phyloP scores from a whole-genome alignment of 495 filamentous ascomycete genomes.

The Annulohypoxylon maeteangense region DNA sequence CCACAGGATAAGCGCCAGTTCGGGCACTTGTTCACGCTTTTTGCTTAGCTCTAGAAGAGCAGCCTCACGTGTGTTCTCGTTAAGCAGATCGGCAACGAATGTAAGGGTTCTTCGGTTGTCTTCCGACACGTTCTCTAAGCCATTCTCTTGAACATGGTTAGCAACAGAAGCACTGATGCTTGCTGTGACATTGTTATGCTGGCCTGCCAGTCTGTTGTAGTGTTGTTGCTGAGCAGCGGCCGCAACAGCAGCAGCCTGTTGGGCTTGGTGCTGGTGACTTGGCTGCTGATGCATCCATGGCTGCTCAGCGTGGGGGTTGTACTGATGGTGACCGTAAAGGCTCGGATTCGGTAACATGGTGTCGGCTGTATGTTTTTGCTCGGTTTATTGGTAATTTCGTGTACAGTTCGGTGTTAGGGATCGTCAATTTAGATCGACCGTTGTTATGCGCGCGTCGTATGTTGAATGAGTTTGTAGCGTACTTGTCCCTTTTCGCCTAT shows the following conservation, averaged over 20 bases:
- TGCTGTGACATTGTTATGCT: slow-evolving; percentile 59
- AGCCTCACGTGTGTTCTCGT: slow-evolving; percentile 84
- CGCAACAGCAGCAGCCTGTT: slow-evolving; percentile 66
- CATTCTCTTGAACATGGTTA: slow-evolving; percentile 68
- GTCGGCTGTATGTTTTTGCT: slow-evolving; percentile 11
- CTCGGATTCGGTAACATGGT: slow-evolving; percentile 57
- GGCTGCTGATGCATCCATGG: slow-evolving; percentile 80
- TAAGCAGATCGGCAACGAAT: slow-evolving; percentile 93
- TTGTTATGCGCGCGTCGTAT: slow-evolving; percentile 2
- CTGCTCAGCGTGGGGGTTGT: slow-evolving; percentile 75
- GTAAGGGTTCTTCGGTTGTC: slow-evolving; percentile 91
- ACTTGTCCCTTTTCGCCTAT: background rate
- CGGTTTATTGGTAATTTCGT: background rate
- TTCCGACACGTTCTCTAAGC: slow-evolving; percentile 72
- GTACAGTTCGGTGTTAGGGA: background rate
- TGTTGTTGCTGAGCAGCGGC: slow-evolving; percentile 56
- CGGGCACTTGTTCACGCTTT: slow-evolving; percentile 97
- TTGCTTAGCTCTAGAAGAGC: slow-evolving; percentile 97
- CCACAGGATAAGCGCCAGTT: slow-evolving; percentile 96
- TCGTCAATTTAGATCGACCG: background rate
- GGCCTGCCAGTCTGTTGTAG: slow-evolving; percentile 78
- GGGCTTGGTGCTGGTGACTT: slow-evolving; percentile 72
- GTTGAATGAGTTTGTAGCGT: background rate
- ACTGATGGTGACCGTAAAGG: slow-evolving; percentile 77
- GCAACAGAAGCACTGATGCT: slow-evolving; percentile 57